phyloP scores from a whole-genome alignment of 2,329 filamentous ascomycete genomes.

The Acrodontium crateriforme region DNA sequence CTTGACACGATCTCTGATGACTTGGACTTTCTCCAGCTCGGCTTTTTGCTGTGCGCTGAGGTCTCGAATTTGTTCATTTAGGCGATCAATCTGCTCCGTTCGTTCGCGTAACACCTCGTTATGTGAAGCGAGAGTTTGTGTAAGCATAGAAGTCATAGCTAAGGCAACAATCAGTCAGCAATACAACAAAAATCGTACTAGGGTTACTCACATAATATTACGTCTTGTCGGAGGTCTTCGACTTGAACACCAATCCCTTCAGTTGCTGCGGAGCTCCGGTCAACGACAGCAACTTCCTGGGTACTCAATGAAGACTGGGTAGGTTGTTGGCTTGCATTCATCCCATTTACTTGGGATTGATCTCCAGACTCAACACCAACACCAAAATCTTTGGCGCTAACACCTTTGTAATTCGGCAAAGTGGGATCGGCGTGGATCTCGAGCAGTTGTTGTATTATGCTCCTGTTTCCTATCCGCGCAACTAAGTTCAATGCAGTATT shows the following conservation, averaged over 20 bases:
- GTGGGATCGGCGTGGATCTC: conserved; percentile 91
- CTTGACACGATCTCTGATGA: conserved; percentile 51
- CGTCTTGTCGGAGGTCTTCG: conserved; percentile 64
- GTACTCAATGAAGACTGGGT: conserved; percentile 8
- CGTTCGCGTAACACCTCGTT: conserved; percentile 69
- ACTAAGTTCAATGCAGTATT: conserved; percentile 93
- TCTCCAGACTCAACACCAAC: conserved; percentile 55
- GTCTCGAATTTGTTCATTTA: conserved; percentile 68
- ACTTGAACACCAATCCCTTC: conserved; percentile 33
- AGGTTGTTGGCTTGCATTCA: conserved; percentile 13
- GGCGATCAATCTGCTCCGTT: conserved; percentile 66
- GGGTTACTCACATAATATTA: conserved; percentile 56
- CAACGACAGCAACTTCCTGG: conserved; percentile 6
- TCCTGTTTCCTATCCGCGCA: conserved; percentile 80
- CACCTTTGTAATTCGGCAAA: conserved; percentile 77
- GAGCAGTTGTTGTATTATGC: conserved; percentile 90
- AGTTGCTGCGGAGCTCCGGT: conserved; percentile 28
- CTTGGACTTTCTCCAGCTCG: conserved; percentile 59
- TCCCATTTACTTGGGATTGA: conserved; percentile 11
- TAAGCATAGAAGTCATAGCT: conserved; percentile 74
- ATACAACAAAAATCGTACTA: conserved; percentile 7
- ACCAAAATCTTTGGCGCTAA: conserved; percentile 87
- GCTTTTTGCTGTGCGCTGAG: conserved; percentile 67
- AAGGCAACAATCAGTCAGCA: conserved; percentile 26
- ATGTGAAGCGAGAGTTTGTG: conserved; percentile 65